Evolutionary conservation across 306 rosid species (phyloP), one percentile per base, ranked within the genome.

Genomic region (Cajanus cajan): DNA sequence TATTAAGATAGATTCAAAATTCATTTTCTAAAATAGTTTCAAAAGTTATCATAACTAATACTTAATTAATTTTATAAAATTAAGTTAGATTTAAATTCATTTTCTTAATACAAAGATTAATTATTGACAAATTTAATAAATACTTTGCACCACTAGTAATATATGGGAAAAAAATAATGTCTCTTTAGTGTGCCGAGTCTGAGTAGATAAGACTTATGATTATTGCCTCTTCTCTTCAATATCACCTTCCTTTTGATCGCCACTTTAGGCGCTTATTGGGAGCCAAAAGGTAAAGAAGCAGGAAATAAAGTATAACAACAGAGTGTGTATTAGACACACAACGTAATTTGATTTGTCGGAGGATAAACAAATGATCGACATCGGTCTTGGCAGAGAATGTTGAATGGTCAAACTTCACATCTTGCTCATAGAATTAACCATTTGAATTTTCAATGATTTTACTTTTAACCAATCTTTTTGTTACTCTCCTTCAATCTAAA

Each of bases 121-220:
- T n/a, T n/a, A n/a, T n/a, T n/a, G n/a, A n/a, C n/a, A n/a, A n/a
- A n/a, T n/a, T n/a, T n/a, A n/a, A n/a, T n/a, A n/a, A n/a, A n/a
- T n/a, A n/a, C n/a, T n/a, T n/a, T n/a, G n/a, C n/a, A n/a, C n/a
- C n/a, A n/a, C n/a, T n/a, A n/a, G n/a, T n/a, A n/a, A n/a, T n/a
- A n/a, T n/a, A n/a, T n/a, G n/a, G n/a, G n/a, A n/a, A n/a, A n/a
- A n/a, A n/a, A n/a, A n/a, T n/a, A n/a, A n/a, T n/a, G n/a, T n/a
- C n/a, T n/a, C n/a, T n/a, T n/a, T n/a, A n/a, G 6, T 66, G 50
- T 71, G 82, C 18, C 66, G 80, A 58, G 61, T 76, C 21, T 84
- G 80, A 71, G 12, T 9, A 66, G 77, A 72, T 48, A 77, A 15
- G 45, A 33, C 15, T 71, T 19, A 0, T 2, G 12, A 48, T 64